These are phyloP conservation scores for Calocybe indica DNA, from an alignment of 768 basidiomycete species.

Conservation along the genomic window DNA sequence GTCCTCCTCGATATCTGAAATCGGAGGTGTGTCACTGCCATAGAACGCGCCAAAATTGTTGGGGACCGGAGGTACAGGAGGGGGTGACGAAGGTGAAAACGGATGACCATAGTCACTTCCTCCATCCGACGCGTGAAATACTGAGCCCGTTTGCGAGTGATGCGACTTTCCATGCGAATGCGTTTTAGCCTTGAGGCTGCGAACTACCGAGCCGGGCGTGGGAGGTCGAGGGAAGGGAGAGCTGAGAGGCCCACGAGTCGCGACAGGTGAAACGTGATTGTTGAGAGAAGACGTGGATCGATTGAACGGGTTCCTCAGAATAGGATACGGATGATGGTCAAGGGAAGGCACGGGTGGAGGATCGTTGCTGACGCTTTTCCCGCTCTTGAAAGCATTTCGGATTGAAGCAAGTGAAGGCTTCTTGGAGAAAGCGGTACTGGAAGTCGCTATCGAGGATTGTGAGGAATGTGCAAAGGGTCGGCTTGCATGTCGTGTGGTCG, in stretches of 20 bases:
- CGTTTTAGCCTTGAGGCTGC: conserved; percentile 39
- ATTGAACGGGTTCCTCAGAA: conserved; percentile 77
- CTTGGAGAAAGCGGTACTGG: conserved; percentile 60
- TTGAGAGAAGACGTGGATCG: conserved; percentile 73
- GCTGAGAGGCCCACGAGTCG: conserved; percentile 29
- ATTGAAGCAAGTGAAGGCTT: conserved; percentile 85
- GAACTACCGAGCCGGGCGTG: conserved; percentile 49
- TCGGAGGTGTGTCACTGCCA: conserved; percentile 47
- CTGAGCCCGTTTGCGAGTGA: conserved; percentile 73
- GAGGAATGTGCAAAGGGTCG: conserved; percentile 67
- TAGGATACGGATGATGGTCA: conserved; percentile 63
- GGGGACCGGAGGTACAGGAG: conserved; percentile 76
- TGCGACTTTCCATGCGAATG: conserved; percentile 65
- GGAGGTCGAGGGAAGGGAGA: conserved; percentile 54
- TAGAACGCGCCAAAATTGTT: conserved; percentile 42
- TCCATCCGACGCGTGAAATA: conserved; percentile 62
- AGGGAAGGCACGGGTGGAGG: conserved; percentile 73
- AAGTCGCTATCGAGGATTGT: conserved; percentile 62
- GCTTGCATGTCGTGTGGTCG: conserved; percentile 41
- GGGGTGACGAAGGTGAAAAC: conserved; percentile 46
- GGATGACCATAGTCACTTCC: conserved; percentile 64
- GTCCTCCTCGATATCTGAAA: conserved; percentile 57
- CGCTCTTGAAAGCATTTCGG: conserved; percentile 79
- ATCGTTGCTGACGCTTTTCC: conserved; percentile 40
- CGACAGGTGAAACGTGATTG: conserved; percentile 31